Conservation (phyloP, 164 flowering plant genomes). For the Litsea cubeba region DNA sequence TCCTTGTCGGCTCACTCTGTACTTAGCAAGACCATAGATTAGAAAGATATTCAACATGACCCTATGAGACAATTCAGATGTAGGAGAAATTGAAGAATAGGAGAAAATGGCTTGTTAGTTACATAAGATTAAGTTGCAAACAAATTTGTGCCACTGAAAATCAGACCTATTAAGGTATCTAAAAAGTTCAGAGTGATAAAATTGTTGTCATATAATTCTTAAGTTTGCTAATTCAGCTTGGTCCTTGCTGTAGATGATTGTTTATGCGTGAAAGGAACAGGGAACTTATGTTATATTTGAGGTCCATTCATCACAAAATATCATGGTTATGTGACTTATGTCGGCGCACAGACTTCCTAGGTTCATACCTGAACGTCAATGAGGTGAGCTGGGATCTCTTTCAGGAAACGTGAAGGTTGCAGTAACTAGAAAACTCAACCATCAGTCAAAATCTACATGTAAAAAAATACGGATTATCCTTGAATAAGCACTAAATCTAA, state of each 20-base stretch:
- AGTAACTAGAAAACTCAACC: constrained; percentile 48
- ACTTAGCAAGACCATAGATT: not conserved
- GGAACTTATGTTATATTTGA: not conserved
- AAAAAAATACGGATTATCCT: not conserved
- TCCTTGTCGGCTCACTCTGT: constrained; percentile 34
- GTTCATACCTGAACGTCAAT: constrained; percentile 54
- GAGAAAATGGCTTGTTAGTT: not conserved
- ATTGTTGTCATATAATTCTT: too few relatives aligned
- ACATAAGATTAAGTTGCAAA: not conserved
- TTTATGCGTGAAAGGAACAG: not conserved
- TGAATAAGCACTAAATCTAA: constrained; percentile 17
- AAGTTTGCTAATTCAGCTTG: not conserved
- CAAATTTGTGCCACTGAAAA: not conserved
- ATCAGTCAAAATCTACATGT: constrained; percentile 5
- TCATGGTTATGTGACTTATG: too few relatives aligned
- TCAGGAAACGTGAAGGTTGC: constrained; percentile 86
- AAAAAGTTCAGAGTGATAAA: too few relatives aligned
- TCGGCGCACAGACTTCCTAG: too few relatives aligned
- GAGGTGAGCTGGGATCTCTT: constrained; percentile 79
- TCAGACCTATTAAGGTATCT: too few relatives aligned
- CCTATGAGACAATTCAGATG: not conserved
- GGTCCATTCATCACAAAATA: too few relatives aligned
- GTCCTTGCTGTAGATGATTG: not conserved
- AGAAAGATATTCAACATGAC: not conserved
- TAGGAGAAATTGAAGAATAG: not conserved